Evolutionary conservation across 768 basidiomycete species (phyloP).

Genomic region (Phylloporus arenicola): DNA sequence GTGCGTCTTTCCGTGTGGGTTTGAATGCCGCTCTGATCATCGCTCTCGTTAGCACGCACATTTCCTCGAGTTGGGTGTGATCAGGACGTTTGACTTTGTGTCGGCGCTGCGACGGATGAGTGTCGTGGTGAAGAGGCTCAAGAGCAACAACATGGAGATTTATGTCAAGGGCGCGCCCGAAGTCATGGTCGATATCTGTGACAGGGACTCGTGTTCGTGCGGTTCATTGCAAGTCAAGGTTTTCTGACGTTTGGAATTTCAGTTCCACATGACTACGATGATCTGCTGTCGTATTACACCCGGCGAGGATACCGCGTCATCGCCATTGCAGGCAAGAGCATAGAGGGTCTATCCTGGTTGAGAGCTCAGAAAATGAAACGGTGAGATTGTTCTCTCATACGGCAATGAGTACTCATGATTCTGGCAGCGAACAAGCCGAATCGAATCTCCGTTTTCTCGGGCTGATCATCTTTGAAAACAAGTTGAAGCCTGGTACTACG

Average conservation of each 20-base stretch:
- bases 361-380: slow-evolving; percentile 96
- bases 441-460: slow-evolving; percentile 87
- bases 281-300: slow-evolving; percentile 94
- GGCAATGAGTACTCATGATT: slow-evolving; percentile 5
- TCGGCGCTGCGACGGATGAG: slow-evolving; percentile 93
- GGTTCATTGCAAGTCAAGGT: background rate
- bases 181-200: slow-evolving; percentile 94
- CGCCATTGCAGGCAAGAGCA: slow-evolving; percentile 93
- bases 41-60: slow-evolving; percentile 69
- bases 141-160: slow-evolving; percentile 92
- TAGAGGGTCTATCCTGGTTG: slow-evolving; percentile 92
- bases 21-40: slow-evolving; percentile 1
- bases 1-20: slow-evolving; percentile 35
- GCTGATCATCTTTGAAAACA: slow-evolving; percentile 96
- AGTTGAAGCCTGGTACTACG: slow-evolving; percentile 87
- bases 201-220: slow-evolving; percentile 81
- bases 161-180: slow-evolving; percentile 99
- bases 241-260: slow-evolving; percentile 12
- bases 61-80: slow-evolving; percentile 95
- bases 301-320: slow-evolving; percentile 96
- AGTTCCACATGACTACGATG: slow-evolving; percentile 97
- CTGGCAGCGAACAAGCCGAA: slow-evolving; percentile 85
- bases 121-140: slow-evolving; percentile 92
- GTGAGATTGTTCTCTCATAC: slow-evolving; percentile 29
- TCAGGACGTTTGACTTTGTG: slow-evolving; percentile 94